phyloP scores from a whole-genome alignment of 805 yeast genomes.

The Wickerhamiella allomyrinae region DNA sequence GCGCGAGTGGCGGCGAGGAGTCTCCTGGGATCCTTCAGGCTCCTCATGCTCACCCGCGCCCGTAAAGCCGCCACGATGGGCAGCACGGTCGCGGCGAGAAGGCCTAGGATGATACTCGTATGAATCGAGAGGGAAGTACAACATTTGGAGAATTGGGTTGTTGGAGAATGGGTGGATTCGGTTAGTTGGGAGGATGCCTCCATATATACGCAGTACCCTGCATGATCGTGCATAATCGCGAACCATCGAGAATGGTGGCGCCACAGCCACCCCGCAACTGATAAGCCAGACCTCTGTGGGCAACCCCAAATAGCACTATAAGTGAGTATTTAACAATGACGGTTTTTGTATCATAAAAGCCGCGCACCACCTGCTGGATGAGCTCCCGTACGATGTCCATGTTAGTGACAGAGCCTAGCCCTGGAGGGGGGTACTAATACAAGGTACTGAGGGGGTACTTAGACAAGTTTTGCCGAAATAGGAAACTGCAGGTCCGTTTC shows the following conservation, averaged over 20 bases:
- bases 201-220: not conserved
- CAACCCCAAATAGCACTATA: slow-evolving; percentile 71
- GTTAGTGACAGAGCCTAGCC: not conserved
- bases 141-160: not conserved
- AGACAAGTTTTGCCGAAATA: no score
- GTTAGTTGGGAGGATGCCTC: not conserved
- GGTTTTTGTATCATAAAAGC: slow-evolving; percentile 75
- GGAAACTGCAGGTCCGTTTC: no score
- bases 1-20: not conserved
- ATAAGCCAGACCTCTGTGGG: slow-evolving; percentile 84
- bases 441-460: no score
- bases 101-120: not conserved
- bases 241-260: not conserved
- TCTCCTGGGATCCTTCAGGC: no score
- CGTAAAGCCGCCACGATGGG: not conserved
- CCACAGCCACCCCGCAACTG: no score
- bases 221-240: not conserved
- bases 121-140: not conserved
- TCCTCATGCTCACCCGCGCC: not conserved
- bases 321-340: slow-evolving; percentile 78
- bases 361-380: slow-evolving; percentile 67
- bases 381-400: slow-evolving; percentile 36
- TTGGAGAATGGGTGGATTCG: no score
- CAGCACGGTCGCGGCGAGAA: not conserved
- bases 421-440: no score